phyloP scores from a whole-genome alignment of 352 stramenopile genomes.

The Peronospora belbahrii region DNA sequence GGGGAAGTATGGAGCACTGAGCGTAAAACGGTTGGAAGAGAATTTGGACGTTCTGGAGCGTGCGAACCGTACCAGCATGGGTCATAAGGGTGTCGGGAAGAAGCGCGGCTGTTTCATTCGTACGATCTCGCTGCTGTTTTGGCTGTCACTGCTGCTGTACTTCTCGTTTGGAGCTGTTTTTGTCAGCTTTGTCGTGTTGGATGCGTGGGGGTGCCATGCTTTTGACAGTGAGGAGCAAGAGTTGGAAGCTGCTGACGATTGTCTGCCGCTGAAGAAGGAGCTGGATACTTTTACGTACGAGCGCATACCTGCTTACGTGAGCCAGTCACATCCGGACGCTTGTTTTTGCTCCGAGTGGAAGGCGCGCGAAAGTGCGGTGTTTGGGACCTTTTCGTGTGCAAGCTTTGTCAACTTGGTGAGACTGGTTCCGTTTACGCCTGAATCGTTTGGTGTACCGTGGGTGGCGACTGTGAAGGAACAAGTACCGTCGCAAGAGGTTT shows the following conservation, averaged over 20 bases:
- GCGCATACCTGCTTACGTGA: conserved; percentile 19
- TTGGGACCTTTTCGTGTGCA: conserved; percentile 16
- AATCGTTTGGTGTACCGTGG: conserved; percentile 28
- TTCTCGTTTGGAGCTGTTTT: conserved; percentile 27
- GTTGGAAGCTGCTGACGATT: conserved; percentile 17
- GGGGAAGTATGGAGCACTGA: conserved; percentile 64
- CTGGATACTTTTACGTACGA: conserved; percentile 29
- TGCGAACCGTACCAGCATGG: conserved; percentile 2
- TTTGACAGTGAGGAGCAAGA: conserved; percentile 19
- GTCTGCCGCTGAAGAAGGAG: conserved; percentile 20
- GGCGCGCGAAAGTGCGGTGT: conserved; percentile 24
- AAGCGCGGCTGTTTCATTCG: conserved; percentile 24
- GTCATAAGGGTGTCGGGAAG: conserved; percentile 7
- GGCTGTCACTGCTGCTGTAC: conserved; percentile 23
- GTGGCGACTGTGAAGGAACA: conserved; percentile 27
- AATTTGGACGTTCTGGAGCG: conserved; percentile 41
- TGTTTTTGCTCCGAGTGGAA: conserved; percentile 48
- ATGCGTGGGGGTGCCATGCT: conserved; percentile 27
- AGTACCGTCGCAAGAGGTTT: conserved; percentile 26
- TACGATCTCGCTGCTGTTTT: conserved; percentile 26
- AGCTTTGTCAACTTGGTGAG: conserved; percentile 21
- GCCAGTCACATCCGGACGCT: conserved; percentile 22
- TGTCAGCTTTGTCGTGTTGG: conserved; percentile 26
- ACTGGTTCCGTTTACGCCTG: conserved; percentile 39
- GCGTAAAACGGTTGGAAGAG: conserved; percentile 61